A percentile compares a stretch with the other conserved stretches of the same genome.
Conservation (phyloP, 2,329 filamentous ascomycete species). For the Microdochium bolleyi region DNA sequence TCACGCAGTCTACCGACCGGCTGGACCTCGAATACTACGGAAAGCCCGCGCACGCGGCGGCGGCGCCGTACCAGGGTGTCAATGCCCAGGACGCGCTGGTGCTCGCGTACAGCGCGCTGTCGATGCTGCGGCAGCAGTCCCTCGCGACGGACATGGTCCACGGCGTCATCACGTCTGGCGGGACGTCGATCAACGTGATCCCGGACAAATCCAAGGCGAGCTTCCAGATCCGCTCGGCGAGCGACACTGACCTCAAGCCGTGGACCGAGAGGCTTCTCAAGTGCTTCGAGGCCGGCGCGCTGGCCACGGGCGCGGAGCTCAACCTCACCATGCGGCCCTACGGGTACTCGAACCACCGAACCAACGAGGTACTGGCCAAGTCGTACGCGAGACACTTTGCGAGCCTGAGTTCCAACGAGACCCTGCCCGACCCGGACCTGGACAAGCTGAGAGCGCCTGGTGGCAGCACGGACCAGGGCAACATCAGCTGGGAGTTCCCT, state of each 20-base stretch:
- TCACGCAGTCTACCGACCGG: neutral
- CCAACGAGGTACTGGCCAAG: constrained; percentile 14
- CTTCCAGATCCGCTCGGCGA: constrained; percentile 28
- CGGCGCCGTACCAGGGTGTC: constrained; percentile 25
- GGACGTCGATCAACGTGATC: constrained; percentile 6
- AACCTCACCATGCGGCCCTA: constrained; percentile 25
- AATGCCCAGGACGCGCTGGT: constrained; percentile 29
- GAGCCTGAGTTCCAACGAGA: constrained; percentile 8
- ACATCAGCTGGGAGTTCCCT: constrained; percentile 19
- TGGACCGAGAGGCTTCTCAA: neutral
- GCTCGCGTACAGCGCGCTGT: constrained; percentile 21
- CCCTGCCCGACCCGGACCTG: constrained; percentile 12
- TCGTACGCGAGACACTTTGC: constrained; percentile 14
- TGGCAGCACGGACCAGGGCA: constrained; percentile 19
- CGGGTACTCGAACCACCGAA: constrained; percentile 22
- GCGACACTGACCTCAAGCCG: constrained; percentile 20
- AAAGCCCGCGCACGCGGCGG: constrained; percentile 26
- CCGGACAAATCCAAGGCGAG: constrained; percentile 26
- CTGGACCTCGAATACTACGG: constrained; percentile 13
- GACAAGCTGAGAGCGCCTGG: constrained; percentile 14
- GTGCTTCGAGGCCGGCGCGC: constrained; percentile 30
- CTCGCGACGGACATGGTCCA: constrained; percentile 4
- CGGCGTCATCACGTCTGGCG: constrained; percentile 4
- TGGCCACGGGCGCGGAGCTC: constrained; percentile 20
- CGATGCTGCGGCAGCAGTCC: constrained; percentile 19